These are phyloP conservation scores for Takashimella koratensis DNA, from an alignment of 1,284 basidiomycete genomes.

Conservation along the genomic window DNA sequence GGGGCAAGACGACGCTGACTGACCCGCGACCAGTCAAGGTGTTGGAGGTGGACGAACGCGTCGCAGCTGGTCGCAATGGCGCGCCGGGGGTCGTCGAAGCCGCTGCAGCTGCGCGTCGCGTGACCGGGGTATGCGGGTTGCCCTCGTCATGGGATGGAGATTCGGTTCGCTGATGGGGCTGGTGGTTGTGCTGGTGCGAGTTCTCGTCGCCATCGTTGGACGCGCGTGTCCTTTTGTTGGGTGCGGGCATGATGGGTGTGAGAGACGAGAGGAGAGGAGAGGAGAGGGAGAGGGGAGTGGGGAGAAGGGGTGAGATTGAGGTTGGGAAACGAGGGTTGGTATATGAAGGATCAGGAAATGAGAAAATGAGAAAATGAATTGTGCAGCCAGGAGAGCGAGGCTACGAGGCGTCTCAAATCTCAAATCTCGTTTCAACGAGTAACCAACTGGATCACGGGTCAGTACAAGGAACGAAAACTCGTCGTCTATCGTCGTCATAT, in stretches of 20 bases:
- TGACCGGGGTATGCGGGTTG: conserved; percentile 3
- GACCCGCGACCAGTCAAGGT: neutral
- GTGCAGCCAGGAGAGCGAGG: no score
- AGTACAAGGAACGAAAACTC: no score
- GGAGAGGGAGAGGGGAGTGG: neutral
- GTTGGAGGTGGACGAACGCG: neutral
- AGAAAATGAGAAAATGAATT: no score
- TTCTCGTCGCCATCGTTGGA: conserved; percentile 9
- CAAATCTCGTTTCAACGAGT: no score
- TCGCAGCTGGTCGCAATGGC: conserved; percentile 6
- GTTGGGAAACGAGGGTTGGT: no score
- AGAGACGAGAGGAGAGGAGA: neutral
- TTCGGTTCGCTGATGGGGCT: conserved; percentile 2
- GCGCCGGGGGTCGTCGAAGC: conserved; percentile 2
- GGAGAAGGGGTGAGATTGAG: neutral
- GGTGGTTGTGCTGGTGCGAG: conserved; percentile 1
- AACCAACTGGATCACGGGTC: no score
- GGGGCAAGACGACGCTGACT: neutral
- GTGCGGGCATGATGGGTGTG: conserved; percentile 10
- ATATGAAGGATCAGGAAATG: no score
- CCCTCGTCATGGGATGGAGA: conserved; percentile 7
- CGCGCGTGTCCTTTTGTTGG: conserved; percentile 21
- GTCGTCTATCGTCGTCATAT: no score
- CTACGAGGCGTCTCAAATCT: no score
- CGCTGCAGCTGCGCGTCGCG: conserved; percentile 3